Percentiles rank a stretch among this genome's conserved stretches.
Evolutionary conservation across 345 rosid species (phyloP).

Genomic region (Excoecaria cochinchinensis): DNA sequence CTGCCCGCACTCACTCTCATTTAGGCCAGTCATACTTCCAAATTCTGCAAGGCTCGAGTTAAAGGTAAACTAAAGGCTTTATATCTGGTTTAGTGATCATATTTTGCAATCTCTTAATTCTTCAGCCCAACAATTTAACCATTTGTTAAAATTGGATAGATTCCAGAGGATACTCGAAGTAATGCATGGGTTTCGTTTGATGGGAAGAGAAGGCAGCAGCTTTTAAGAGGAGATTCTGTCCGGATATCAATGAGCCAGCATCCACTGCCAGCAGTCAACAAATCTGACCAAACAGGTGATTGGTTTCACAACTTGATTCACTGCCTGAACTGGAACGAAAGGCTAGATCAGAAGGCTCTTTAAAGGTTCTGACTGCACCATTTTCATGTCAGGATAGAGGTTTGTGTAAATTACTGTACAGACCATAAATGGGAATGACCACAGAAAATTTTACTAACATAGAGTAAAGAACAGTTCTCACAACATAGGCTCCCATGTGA

Average conservation of each 20-base stretch:
- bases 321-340: conserved; percentile 97
- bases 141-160: conserved; percentile 9
- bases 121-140: conserved; percentile 3
- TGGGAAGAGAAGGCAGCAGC: conserved; percentile 98
- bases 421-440: conserved; percentile 20
- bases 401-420: conserved; percentile 43
- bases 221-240: conserved; percentile 91
- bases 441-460: conserved; percentile 10
- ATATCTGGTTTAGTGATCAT: neutral
- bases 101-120: neutral
- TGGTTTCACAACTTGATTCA: conserved; percentile 95
- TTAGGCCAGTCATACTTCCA: conserved; percentile 97
- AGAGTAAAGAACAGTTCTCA: conserved; percentile 8
- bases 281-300: conserved; percentile 90
- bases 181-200: too few relatives aligned
- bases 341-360: conserved; percentile 86
- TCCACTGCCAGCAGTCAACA: conserved; percentile 94
- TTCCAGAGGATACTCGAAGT: too few relatives aligned
- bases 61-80: conserved; percentile 49
- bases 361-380: conserved; percentile 23
- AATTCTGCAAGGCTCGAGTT: conserved; percentile 93
- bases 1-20: too few relatives aligned
- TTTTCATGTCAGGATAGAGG: conserved; percentile 17
- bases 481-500: conserved; percentile 20
- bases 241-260: conserved; percentile 90